phyloP scores from a whole-genome alignment of 1,139 yeast species.

The Protomyces inouyei region DNA sequence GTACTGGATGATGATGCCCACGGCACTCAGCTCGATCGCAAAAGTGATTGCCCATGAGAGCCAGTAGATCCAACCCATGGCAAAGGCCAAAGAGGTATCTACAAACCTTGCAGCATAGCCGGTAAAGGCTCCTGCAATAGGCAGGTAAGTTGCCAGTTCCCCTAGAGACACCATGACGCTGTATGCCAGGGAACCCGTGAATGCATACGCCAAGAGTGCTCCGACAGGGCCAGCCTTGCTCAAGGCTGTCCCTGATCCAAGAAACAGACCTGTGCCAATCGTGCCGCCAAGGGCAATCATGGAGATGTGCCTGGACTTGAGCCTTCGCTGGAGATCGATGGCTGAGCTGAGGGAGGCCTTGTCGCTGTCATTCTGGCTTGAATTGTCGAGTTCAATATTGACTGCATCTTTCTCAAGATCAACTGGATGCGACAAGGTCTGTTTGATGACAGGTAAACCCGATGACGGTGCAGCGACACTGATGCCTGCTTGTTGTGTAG shows the following conservation, averaged over 20 bases:
- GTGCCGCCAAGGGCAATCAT: conserved; percentile 53
- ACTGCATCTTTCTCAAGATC: background rate
- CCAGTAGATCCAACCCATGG: conserved; percentile 82
- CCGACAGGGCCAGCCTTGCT: conserved; percentile 82
- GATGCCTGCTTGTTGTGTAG: background rate
- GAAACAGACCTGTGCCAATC: conserved; percentile 50
- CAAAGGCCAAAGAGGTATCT: conserved; percentile 54
- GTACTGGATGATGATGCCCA: conserved; percentile 67
- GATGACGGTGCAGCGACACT: too few species aligned
- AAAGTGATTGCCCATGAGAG: conserved; percentile 81
- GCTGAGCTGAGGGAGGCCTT: background rate
- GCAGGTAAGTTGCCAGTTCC: conserved; percentile 80
- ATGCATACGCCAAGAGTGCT: conserved; percentile 60
- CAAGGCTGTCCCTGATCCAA: conserved; percentile 74
- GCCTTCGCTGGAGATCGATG: conserved; percentile 39
- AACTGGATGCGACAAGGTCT: background rate
- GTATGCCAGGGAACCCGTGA: conserved; percentile 63
- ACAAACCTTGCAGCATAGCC: conserved; percentile 20
- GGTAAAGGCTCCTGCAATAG: conserved; percentile 74
- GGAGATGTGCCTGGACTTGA: conserved; percentile 47
- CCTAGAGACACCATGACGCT: conserved; percentile 72
- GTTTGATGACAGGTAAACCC: background rate
- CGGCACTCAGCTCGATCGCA: conserved; percentile 74
- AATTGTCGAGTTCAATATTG: background rate
- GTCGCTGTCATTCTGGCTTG: background rate